phyloP scores from a whole-genome alignment of 257 asterid species.

The Lithospermum erythrorhizon region DNA sequence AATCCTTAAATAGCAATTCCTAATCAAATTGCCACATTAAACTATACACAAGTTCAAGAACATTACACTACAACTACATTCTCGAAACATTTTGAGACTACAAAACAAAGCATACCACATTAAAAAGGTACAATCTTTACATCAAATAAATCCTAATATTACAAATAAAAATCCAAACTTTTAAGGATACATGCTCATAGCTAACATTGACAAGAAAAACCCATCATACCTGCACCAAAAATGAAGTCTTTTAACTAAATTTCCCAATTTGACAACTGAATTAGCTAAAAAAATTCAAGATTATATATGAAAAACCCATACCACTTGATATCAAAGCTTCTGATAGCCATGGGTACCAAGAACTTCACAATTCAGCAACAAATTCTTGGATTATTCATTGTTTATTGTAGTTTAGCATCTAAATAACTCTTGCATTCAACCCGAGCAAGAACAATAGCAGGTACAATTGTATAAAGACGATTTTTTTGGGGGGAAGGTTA shows the following conservation, averaged over 20 bases:
- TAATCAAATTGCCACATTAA: not conserved
- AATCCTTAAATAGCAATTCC: not conserved
- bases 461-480: too few species aligned
- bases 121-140: too few species aligned
- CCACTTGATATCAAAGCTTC: not conserved
- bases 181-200: slow-evolving; percentile 93
- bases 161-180: not conserved
- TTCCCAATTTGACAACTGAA: not conserved
- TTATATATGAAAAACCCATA: too few species aligned
- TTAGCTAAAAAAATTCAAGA: not conserved
- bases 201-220: slow-evolving; percentile 94
- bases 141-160: too few species aligned
- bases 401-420: too few species aligned
- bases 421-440: too few species aligned
- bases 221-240: slow-evolving; percentile 88
- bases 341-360: not conserved
- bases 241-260: not conserved
- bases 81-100: not conserved
- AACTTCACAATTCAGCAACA: not conserved
- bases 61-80: not conserved
- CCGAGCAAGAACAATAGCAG: too few species aligned
- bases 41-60: not conserved
- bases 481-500: too few species aligned
- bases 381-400: not conserved
- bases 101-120: not conserved